Evolutionary conservation across 176 grass and related monocot species (phyloP).

Genomic region (Tuctoria greenei): DNA sequence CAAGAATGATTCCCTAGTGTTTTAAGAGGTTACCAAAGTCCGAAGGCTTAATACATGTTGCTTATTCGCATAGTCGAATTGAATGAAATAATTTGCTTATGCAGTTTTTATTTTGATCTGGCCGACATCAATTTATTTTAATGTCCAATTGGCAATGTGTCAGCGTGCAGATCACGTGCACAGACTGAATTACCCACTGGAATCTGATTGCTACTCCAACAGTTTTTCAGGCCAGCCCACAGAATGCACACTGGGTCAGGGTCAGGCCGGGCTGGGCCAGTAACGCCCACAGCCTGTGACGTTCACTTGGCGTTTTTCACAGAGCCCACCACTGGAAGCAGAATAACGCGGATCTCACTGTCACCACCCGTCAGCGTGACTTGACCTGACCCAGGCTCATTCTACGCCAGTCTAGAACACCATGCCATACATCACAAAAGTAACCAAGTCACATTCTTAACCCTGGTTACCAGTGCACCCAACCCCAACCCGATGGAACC

Average conservation of each 20-base stretch:
- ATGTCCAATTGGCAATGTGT: no score
- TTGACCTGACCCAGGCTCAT: background rate
- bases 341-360: background rate
- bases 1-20: no score
- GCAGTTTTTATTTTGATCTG: no score
- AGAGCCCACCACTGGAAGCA: background rate
- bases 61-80: no score
- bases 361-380: background rate
- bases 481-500: constrained; percentile 1
- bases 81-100: no score
- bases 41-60: no score
- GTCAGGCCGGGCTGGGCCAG: background rate
- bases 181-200: no score
- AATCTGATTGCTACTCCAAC: no score
- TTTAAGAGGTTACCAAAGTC: no score
- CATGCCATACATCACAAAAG: background rate
- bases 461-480: background rate
- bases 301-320: background rate
- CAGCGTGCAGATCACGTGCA: no score
- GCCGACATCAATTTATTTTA: no score
- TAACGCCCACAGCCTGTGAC: background rate
- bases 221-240: no score
- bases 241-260: background rate
- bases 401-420: background rate
- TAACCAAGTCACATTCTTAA: background rate